Percentiles rank a stretch among this genome's conserved stretches.
Evolutionary conservation across 441 rosid species (phyloP).

Genomic region (Populus hybrid): DNA sequence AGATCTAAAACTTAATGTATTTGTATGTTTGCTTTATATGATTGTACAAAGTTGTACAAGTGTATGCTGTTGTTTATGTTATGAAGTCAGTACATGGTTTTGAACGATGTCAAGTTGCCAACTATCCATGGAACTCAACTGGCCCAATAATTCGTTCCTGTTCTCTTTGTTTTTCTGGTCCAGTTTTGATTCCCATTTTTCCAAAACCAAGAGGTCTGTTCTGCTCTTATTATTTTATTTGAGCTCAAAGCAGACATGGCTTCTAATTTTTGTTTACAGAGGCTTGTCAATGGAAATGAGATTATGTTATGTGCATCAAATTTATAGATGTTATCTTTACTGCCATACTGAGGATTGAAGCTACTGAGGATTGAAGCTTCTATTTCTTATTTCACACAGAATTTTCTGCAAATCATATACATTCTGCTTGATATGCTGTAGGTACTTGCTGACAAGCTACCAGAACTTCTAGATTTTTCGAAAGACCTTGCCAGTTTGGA

Average conservation of each 20-base stretch:
- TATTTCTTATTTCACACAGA: neutral
- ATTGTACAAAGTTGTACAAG: neutral
- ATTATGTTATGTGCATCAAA: neutral
- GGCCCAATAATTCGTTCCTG: neutral
- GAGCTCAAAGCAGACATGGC: neutral
- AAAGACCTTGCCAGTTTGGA: constrained; percentile 68
- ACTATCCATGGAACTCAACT: neutral
- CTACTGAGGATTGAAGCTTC: neutral
- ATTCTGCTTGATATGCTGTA: constrained; percentile 34
- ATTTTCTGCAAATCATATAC: neutral
- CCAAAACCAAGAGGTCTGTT: neutral
- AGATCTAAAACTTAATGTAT: neutral
- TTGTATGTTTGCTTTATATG: neutral
- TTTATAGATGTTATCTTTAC: constrained; percentile 3
- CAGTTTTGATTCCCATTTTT: neutral
- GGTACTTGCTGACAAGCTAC: constrained; percentile 87
- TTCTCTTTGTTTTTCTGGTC: neutral
- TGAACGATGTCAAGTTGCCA: neutral
- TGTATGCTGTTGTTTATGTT: neutral
- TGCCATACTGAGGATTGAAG: no score
- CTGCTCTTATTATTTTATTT: neutral
- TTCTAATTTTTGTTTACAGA: neutral
- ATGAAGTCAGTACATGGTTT: neutral
- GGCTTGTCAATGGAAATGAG: neutral
- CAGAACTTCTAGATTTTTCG: constrained; percentile 84